Conservation (phyloP, 345 rosid species). For the Chamaenerion angustifolium region DNA sequence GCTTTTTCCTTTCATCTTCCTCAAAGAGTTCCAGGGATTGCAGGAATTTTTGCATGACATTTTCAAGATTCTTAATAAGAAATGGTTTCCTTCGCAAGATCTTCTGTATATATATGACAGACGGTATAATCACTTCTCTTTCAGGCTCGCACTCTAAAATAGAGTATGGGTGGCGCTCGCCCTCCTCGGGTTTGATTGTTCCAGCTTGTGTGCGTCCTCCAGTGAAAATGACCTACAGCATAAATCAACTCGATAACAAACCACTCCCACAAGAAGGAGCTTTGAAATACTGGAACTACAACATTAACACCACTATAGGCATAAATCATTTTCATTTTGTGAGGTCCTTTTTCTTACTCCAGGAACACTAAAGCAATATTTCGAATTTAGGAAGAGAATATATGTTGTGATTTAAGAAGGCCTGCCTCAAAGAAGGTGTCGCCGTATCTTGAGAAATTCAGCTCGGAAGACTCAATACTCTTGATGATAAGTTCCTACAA, state of each 20-base stretch:
- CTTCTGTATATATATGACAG: constrained; percentile 79
- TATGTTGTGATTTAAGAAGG: constrained; percentile 2
- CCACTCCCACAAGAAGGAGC: too few species aligned
- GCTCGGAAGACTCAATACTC: constrained; percentile 75
- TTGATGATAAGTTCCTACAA: constrained; percentile 81
- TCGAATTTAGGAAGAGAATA: background rate
- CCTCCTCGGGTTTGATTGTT: constrained; percentile 92
- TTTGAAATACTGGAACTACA: too few species aligned
- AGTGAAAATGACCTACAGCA: constrained; percentile 66
- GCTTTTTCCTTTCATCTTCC: constrained; percentile 95
- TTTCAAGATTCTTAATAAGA: constrained; percentile 93
- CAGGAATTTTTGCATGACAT: constrained; percentile 81
- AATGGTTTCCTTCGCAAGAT: constrained; percentile 83
- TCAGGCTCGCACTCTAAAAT: constrained; percentile 73
- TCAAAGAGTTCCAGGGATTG: constrained; percentile 97
- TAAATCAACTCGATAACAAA: background rate
- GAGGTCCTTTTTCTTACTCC: background rate
- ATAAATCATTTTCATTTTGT: too few species aligned
- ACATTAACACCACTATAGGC: too few species aligned
- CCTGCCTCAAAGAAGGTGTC: constrained; percentile 75
- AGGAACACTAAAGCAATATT: background rate
- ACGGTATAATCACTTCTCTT: constrained; percentile 71
- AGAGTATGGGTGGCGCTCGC: constrained; percentile 90
- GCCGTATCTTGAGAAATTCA: constrained; percentile 89
- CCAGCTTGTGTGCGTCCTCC: constrained; percentile 99